Evolutionary conservation across 805 yeast species (phyloP), one percentile per base, ranked within the genome.

Genomic region (Saccharomyces mikatae): DNA sequence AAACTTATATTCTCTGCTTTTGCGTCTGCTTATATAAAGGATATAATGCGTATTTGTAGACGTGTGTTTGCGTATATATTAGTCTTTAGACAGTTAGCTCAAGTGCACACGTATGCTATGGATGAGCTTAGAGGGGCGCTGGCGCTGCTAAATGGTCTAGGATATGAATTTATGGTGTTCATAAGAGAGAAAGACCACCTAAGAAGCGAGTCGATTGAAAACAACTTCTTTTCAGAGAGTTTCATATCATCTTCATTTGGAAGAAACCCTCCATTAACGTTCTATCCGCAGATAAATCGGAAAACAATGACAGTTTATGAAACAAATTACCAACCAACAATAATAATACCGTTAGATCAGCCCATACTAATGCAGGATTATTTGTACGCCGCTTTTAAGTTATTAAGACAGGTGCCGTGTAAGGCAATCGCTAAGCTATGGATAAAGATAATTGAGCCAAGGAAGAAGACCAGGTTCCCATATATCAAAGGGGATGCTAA

Each of bases 381-480:
- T 46, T 46, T 62, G 9, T 47, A 52, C 17, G 41, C 51, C 22
- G 62, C 74, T 28, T 71, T 76, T 52, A 72, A 69, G 30, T 69
- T 66, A 41, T 62, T 80, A 47, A 78, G 76, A 60, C 88, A 83
- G 59, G 61, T 76, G 0, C 71, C 76, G 1, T 87, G 94, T 65
- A 85, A 84, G 57, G 59, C 71, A 3, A 67, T 87, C 8, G 84
- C 87, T 6, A 86, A 85, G 63, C 72, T 76, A 10, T 86, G 90
- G 89, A 84, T 87, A 48, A 79, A 76, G 60, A 66, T 73, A 1
- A 73, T 84, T 14, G 89, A 84, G 62, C 91, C 92, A 1, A 74
- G 70, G 52, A 86, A 86, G 58, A 89, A 85, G 67, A 74, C 84
- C 1, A 68, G 71, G 26, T 77, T 71, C 59, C 92, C 92, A 3